Evolutionary conservation across 306 rosid genomes (phyloP).

Genomic region (Cucumis hystrix): DNA sequence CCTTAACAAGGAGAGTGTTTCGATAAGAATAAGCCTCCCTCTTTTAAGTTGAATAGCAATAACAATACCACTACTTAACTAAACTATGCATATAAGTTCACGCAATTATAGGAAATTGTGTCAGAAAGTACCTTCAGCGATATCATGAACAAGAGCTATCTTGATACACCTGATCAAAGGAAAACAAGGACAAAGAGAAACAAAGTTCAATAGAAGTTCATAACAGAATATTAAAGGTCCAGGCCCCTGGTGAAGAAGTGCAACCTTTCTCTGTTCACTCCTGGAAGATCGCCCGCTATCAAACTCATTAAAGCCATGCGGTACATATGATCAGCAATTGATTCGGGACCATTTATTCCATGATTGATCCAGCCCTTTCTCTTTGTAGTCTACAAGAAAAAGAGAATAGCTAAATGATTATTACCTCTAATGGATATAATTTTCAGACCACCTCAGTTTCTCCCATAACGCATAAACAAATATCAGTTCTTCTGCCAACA

Average conservation of each 20-base stretch:
- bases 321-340: conserved; percentile 90
- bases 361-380: conserved; percentile 95
- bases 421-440: not conserved
- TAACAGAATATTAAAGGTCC: not conserved
- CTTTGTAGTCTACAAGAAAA: conserved; percentile 57
- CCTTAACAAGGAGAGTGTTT: not conserved
- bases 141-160: conserved; percentile 89
- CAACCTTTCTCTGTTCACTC: conserved; percentile 77
- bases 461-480: not conserved
- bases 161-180: conserved; percentile 60
- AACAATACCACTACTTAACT: not conserved
- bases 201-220: conserved; percentile 10
- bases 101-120: not conserved
- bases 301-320: conserved; percentile 88
- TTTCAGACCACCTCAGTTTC: not conserved
- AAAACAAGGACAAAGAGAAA: conserved; percentile 4
- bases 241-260: not conserved
- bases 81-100: not conserved
- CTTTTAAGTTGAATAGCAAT: not conserved
- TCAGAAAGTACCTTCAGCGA: conserved; percentile 67
- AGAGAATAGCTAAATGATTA: not conserved
- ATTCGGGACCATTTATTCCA: conserved; percentile 78
- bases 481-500: not conserved
- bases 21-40: not conserved
- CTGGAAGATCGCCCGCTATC: conserved; percentile 59